These are phyloP conservation scores for Cordyceps cateniannulata DNA, from an alignment of 2,329 filamentous ascomycete genomes.

Conservation along the genomic window DNA sequence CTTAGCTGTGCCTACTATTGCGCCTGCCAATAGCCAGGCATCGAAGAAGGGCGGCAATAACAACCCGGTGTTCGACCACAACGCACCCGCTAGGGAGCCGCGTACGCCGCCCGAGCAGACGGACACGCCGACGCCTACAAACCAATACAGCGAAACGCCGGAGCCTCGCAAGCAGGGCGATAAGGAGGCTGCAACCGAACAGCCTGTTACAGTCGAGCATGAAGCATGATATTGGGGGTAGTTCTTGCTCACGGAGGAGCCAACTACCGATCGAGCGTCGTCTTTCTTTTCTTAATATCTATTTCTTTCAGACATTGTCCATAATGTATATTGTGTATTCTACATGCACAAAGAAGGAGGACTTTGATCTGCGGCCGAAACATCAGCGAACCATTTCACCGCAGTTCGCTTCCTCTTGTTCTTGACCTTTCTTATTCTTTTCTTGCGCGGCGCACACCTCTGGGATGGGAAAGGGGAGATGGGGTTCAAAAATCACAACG, in stretches of 20 bases:
- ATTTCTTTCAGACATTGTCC: background rate
- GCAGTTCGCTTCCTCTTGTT: background rate
- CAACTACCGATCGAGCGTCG: background rate
- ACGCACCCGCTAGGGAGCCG: conserved; percentile 3
- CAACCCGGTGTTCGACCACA: conserved; percentile 4
- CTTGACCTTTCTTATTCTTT: background rate
- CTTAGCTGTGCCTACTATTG: background rate
- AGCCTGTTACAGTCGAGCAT: conserved; percentile 3
- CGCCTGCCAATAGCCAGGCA: background rate
- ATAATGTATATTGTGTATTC: conserved; percentile 20
- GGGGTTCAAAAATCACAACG: background rate
- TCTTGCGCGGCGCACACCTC: conserved; percentile 3
- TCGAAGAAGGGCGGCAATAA: background rate
- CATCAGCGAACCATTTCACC: background rate
- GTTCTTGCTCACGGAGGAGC: background rate
- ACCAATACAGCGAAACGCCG: background rate
- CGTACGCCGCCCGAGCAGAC: conserved; percentile 10
- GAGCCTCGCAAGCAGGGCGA: conserved; percentile 2
- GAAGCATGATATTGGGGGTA: background rate
- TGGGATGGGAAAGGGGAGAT: background rate
- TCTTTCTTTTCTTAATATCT: background rate
- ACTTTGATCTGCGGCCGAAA: too few relatives aligned
- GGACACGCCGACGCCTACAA: background rate
- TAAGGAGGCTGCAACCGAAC: background rate
- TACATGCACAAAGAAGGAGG: background rate